Conservation (phyloP, 1,284 basidiomycete species). For the Malassezia cuniculi region DNA sequence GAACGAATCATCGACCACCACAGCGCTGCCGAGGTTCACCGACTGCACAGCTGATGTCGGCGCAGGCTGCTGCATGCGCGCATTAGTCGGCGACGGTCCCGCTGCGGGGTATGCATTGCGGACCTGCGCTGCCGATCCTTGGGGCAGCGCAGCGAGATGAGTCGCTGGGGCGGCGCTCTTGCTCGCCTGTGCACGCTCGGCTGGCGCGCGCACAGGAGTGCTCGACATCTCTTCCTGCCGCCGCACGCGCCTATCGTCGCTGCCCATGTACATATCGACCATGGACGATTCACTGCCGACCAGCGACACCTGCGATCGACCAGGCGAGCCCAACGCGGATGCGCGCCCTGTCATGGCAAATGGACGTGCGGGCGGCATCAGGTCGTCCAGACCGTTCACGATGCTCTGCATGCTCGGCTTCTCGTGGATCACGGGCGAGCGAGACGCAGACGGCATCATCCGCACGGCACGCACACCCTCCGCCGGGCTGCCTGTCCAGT, state of each 20-base stretch:
- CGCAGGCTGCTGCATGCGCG: not conserved
- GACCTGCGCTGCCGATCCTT: too few species aligned
- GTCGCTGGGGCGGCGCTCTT: too few species aligned
- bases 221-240: too few species aligned
- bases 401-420: constrained; percentile 8
- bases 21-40: too few species aligned
- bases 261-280: constrained; percentile 47
- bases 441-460: constrained; percentile 22
- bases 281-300: constrained; percentile 45
- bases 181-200: too few species aligned
- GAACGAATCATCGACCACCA: too few species aligned
- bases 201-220: too few species aligned
- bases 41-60: too few species aligned
- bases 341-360: constrained; percentile 24
- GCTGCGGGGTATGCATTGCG: too few species aligned
- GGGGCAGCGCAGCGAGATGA: too few species aligned
- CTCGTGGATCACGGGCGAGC: constrained; percentile 18
- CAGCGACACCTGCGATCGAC: constrained; percentile 35
- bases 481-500: constrained; percentile 46
- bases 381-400: constrained; percentile 18
- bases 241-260: too few species aligned
- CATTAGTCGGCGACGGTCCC: not conserved
- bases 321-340: constrained; percentile 16
- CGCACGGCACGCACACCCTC: constrained; percentile 23
- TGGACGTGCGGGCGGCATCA: constrained; percentile 29